Conservation (phyloP, 345 rosid genomes). For the Melaleuca quinquenervia region DNA sequence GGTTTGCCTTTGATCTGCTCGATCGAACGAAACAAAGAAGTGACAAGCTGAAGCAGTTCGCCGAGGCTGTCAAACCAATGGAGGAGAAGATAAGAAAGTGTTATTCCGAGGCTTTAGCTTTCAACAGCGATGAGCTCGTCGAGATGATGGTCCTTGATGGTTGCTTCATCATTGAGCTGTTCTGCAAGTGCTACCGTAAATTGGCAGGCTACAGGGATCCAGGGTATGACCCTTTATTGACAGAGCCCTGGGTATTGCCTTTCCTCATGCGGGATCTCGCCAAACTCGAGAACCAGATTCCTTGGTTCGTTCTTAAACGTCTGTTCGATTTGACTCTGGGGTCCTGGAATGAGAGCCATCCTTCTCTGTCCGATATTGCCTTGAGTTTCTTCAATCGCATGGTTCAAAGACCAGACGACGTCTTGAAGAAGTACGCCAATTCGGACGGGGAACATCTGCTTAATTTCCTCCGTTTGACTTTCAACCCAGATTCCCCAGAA, state of each 20-base stretch:
- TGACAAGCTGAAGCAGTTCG: constrained; percentile 23
- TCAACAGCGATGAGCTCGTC: constrained; percentile 22
- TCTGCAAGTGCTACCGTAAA: constrained; percentile 26
- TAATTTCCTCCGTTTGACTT: constrained; percentile 46
- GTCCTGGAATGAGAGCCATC: constrained; percentile 7
- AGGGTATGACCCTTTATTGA: constrained; percentile 45
- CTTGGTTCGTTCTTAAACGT: constrained; percentile 49
- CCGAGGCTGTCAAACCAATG: constrained; percentile 17
- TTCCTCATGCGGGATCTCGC: constrained; percentile 56
- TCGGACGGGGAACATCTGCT: constrained; percentile 47
- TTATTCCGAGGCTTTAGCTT: constrained; percentile 43
- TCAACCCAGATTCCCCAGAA: constrained; percentile 9
- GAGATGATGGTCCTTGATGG: constrained; percentile 75
- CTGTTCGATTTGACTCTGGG: constrained; percentile 34
- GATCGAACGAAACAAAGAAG: constrained; percentile 10
- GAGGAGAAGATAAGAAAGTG: constrained; percentile 42
- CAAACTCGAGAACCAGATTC: constrained; percentile 52
- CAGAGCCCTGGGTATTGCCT: constrained; percentile 63
- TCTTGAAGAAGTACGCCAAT: constrained; percentile 11
- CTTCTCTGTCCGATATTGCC: constrained; percentile 33
- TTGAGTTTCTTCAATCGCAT: constrained; percentile 50
- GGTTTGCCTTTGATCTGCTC: constrained; percentile 31
- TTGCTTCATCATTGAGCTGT: constrained; percentile 46
- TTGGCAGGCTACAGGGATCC: constrained; percentile 13
- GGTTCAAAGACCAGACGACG: constrained; percentile 24